Evolutionary conservation across 805 yeast genomes (phyloP).

Genomic region (Metschnikowia arizonensis): DNA sequence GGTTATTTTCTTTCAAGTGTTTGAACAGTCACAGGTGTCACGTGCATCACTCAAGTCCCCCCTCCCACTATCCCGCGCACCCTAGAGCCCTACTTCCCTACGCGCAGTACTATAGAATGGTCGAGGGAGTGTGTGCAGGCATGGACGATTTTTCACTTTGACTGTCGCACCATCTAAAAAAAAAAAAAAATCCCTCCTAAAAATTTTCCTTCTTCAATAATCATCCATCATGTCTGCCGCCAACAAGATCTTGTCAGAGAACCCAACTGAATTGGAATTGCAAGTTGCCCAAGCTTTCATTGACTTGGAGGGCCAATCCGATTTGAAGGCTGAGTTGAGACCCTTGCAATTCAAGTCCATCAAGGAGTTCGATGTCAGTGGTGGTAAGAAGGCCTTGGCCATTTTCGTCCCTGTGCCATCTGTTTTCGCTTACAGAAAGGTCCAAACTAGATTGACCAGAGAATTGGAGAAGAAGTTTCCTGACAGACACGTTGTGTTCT

Average conservation of each 20-base stretch:
- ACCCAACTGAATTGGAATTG: slow-evolving; percentile 98
- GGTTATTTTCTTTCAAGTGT: too few species aligned
- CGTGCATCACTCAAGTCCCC: not conserved
- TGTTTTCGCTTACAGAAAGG: slow-evolving; percentile 89
- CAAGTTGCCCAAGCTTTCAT: slow-evolving; percentile 98
- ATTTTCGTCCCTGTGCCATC: slow-evolving; percentile 97
- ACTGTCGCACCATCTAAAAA: slow-evolving; percentile 11
- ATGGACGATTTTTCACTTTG: slow-evolving; percentile 12
- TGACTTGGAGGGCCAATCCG: slow-evolving; percentile 95
- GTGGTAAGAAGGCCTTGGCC: slow-evolving; percentile 98
- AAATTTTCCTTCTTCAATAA: slow-evolving; percentile 16
- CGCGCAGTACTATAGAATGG: not conserved
- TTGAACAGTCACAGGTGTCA: not conserved
- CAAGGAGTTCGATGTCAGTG: slow-evolving; percentile 95
- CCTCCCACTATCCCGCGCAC: too few species aligned
- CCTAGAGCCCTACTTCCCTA: too few species aligned
- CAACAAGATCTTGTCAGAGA: slow-evolving; percentile 88
- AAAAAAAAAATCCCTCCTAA: slow-evolving; percentile 12
- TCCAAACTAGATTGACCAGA: slow-evolving; percentile 95
- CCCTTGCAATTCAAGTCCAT: slow-evolving; percentile 98
- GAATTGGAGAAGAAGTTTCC: slow-evolving; percentile 99
- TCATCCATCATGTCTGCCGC: slow-evolving; percentile 82
- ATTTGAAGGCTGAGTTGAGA: slow-evolving; percentile 96
- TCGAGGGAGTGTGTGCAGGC: slow-evolving; percentile 10
- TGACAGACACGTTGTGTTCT: slow-evolving; percentile 98